phyloP scores from a whole-genome alignment of 768 basidiomycete species.

The Ramaria sp. region DNA sequence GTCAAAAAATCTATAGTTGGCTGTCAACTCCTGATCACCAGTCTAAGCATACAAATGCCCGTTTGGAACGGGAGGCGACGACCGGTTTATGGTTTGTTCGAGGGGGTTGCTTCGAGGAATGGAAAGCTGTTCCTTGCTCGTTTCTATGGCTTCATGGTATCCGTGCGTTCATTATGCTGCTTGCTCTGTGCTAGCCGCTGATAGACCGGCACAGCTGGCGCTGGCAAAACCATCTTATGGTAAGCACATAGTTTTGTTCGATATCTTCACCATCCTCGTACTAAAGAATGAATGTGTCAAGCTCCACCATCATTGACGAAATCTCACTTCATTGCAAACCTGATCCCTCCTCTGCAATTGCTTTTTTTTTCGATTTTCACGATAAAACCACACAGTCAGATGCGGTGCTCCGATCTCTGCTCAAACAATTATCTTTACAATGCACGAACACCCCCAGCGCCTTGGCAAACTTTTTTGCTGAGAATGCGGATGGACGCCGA shows the following conservation, averaged over 20 bases:
- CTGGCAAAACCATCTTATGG: neutral
- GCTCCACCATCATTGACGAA: too few species aligned
- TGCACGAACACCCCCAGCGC: too few species aligned
- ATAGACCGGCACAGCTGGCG: neutral
- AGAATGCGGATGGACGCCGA: too few species aligned
- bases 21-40: neutral
- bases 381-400: too few species aligned
- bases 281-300: too few species aligned
- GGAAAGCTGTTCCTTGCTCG: neutral
- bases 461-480: too few species aligned
- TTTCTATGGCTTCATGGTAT: neutral
- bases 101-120: neutral
- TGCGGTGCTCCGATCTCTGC: too few species aligned
- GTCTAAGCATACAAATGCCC: neutral
- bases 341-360: too few species aligned
- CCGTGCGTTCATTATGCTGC: neutral
- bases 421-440: too few species aligned
- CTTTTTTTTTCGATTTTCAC: too few species aligned
- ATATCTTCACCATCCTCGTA: too few species aligned
- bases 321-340: too few species aligned
- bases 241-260: neutral
- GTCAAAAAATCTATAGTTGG: neutral
- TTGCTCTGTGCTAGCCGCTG: neutral
- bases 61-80: neutral
- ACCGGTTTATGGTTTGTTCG: neutral